phyloP scores from a whole-genome alignment of 108 stramenopile species.

The Pseudonitzschia pungens region DNA sequence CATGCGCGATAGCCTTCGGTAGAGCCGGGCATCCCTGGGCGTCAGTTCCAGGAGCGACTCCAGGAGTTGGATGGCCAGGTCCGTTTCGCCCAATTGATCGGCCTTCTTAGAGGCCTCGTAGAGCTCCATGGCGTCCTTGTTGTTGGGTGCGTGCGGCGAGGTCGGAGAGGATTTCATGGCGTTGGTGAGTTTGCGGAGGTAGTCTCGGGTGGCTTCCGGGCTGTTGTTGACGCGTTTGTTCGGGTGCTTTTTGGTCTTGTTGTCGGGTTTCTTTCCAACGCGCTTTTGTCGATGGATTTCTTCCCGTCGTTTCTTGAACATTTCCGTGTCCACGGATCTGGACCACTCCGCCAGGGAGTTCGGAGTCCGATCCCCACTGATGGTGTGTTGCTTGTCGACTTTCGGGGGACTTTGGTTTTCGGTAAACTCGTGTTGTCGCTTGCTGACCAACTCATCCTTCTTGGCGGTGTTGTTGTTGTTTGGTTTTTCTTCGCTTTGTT shows the following conservation, averaged over 20 bases:
- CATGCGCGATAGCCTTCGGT: constrained; percentile 72
- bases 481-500: background rate
- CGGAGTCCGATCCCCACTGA: constrained; percentile 5
- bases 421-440: background rate
- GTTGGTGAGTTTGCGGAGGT: constrained; percentile 44
- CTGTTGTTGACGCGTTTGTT: constrained; percentile 15
- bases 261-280: constrained; percentile 14
- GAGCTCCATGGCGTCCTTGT: constrained; percentile 62
- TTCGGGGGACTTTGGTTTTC: background rate
- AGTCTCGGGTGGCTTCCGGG: constrained; percentile 33
- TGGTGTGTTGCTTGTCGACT: background rate
- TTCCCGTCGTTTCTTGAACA: constrained; percentile 30
- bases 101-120: constrained; percentile 69
- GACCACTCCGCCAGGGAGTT: constrained; percentile 48
- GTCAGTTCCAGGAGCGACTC: constrained; percentile 49
- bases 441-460: background rate
- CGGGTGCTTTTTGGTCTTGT: background rate
- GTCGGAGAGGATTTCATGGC: constrained; percentile 53
- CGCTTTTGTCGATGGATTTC: constrained; percentile 40
- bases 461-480: background rate
- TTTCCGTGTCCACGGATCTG: constrained; percentile 34
- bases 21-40: constrained; percentile 68
- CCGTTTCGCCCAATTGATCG: constrained; percentile 67
- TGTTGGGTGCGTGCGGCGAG: constrained; percentile 53
- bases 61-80: constrained; percentile 46